Percentiles rank a stretch among this genome's conserved stretches.
These are phyloP conservation scores for Arthrobotrys pseudoclavata DNA, from an alignment of 2,329 filamentous ascomycete genomes.

Conservation along the genomic window DNA sequence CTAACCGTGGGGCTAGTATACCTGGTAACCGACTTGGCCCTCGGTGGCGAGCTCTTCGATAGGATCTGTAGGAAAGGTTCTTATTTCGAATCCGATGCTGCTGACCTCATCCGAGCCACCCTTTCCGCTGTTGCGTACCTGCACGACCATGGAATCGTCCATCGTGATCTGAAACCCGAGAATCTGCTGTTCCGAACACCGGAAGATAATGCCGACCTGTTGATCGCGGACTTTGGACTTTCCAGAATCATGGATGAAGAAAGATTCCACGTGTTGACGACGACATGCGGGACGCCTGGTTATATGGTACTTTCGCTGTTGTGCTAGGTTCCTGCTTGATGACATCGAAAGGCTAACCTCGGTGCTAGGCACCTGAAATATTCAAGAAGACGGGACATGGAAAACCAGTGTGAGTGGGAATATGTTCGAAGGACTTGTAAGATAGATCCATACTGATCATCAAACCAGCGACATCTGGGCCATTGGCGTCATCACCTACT, in stretches of 20 bases:
- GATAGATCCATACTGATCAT: background rate
- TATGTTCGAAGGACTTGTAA: background rate
- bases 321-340: background rate
- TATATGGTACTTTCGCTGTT: conserved; percentile 76
- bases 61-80: conserved; percentile 98
- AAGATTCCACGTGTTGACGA: conserved; percentile 96
- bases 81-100: conserved; percentile 97
- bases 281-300: conserved; percentile 95
- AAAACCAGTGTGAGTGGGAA: conserved; percentile 81
- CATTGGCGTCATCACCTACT: conserved; percentile 98
- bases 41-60: conserved; percentile 97
- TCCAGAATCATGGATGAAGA: conserved; percentile 99
- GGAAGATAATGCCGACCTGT: conserved; percentile 94
- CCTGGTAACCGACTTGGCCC: conserved; percentile 94
- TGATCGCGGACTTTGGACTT: conserved; percentile 97
- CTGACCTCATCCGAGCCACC: conserved; percentile 92
- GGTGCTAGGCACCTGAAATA: conserved; percentile 82
- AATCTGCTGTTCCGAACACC: conserved; percentile 96
- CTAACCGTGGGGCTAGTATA: conserved; percentile 72
- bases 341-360: background rate
- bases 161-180: conserved; percentile 97
- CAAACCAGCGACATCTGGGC: conserved; percentile 86
- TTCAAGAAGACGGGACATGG: conserved; percentile 99
- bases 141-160: conserved; percentile 98
- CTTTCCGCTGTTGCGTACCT: conserved; percentile 98